Evolutionary conservation across 208 protist genomes (phyloP), one percentile per base, ranked within the genome.

Genomic region (Wallacemonas sp.): DNA sequence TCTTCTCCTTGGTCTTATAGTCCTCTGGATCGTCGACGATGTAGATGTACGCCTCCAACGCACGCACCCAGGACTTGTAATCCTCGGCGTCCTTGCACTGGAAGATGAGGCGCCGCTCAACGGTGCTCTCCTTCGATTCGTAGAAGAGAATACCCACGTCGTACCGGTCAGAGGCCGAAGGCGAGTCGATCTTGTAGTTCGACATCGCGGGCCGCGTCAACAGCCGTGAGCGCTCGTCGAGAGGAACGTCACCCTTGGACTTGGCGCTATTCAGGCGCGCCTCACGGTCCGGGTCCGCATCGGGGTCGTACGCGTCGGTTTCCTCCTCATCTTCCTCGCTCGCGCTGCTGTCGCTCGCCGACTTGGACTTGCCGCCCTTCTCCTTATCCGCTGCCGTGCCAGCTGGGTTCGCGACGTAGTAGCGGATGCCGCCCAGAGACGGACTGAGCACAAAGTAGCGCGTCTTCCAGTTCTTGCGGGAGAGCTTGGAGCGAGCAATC

Each of bases 381-480:
- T 46, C 55, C 30, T 68, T 68, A 15, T 55, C 42, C 19, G 4
- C 41, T n/a, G 41, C 24, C 5, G 3, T 37, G 12, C 45, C 66
- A 5, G n/a, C 17, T 0, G 78, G 68, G 52, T 68, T 72, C 37
- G 64, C 32, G 6, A 36, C 62, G 53, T 78, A 85, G 68, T 79
- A 85, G 30, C 68, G 64, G 30, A 79, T 72, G 12, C 74, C 71
- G 13, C 55, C 63, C 26, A 66, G 46, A 12, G 62, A 54, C 1
- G 74, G 65, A 42, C 46, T 63, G 0, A 81, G 62, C 3, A 78
- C 58, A 37, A 85, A 85, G 66, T 63, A 82, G 22, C 75, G 70
- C 52, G 50, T 61, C 75, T 79, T 81, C 75, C 75, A 79, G 66
- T 85, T 78, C 36, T 80, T 58, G n/a, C 62, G 63, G 38, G 73